Base-by-base conservation (phyloP, 106 monocot species). In the Dendrobium officinale region DNA sequence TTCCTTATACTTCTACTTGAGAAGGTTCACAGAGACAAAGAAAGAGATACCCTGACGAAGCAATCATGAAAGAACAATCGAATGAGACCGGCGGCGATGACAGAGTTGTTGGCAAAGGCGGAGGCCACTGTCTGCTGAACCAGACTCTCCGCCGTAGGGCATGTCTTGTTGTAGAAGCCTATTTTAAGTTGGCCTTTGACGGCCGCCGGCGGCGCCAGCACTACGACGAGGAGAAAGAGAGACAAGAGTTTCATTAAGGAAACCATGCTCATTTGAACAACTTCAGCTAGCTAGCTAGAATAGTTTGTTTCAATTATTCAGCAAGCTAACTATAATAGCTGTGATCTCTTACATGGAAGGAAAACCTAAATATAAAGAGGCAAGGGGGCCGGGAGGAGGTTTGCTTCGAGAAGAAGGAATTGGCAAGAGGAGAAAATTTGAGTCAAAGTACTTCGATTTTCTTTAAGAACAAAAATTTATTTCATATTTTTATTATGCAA, bases 1-100 rank as follows among this genome's bases (percentile, higher is more conserved):
- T 33, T 33, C 33, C 0, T n/a, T 33, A 33, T 33, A 33, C 33
- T 33, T 33, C 33, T 33, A 33, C 1, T 33, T 33, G 33, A 33
- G 1, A 33, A 33, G 33, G 33, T 1, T 33, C 33, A 33, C 33
- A 33, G 33, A 51, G 13, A 51, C 0, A n/a, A n/a, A 15, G 11
- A 51, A 15, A 51, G 1, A 67, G 80, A 10, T 79, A 90, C 93
- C 80, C 86, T 89, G 19, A 91, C 91, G 54, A 89, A 91, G 78
- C 93, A 91, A 77, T 89, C 91, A 51, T 91, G 91, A 72, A 93
- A 93, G 42, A 85, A 87, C 88, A 93, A 51, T 37, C 91, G 85
- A 18, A 93, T 78, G 78, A 93, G 91, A 10, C 85, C 88, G 2
- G 92, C 77, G 73, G 85, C 88, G 55, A 90, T 20, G 27, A 80